Evolutionary conservation across 352 stramenopile genomes (phyloP), one percentile per base, ranked within the genome.

Genomic region (Phytophthora quininea): DNA sequence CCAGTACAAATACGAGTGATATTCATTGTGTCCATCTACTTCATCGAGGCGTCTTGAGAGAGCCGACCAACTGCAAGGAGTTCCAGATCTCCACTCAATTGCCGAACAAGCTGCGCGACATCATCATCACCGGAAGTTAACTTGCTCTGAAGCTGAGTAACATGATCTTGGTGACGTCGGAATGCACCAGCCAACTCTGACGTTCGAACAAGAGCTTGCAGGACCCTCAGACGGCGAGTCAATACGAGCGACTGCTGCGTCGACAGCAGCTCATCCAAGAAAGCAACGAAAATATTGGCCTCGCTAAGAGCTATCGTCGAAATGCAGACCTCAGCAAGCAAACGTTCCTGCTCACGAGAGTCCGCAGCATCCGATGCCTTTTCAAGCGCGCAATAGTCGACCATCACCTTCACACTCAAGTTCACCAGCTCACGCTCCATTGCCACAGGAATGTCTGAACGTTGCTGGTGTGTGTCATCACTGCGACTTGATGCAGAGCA

Each of bases 51-150:
- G 29, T 67, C 48, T 47, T 60, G 51, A 29, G 29, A 32, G 32
- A 62, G 54, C 15, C 67, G 67, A 4, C 81, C 81, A 8, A 81
- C 76, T 29, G 67, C 68, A 15, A 89, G 65, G n/a, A 92, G 80
- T 54, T 86, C 67, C 58, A 90, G 53, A 32, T 90, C 84, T 56
- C 82, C 84, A 30, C 70, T 78, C 47, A 92, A 29, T 62, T 89
- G 78, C 27, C 80, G 80, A n/a, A 82, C 51, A 47, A 85, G 62
- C 19, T 73, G 70, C 14, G 64, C 29, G 35, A 84, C 54, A 42
- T 89, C 73, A 11, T 82, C 70, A 8, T 77, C 79, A 10, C 48
- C 43, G 29, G 51, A 33, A 35, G 67, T 33, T 32, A 80, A 46
- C 24, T 46, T 47, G 6, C 63, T 37, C 11, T 88, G 12, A 27